Base-by-base conservation (phyloP, 2,329 filamentous ascomycete genomes). In the Fusarium decemcellulare region DNA sequence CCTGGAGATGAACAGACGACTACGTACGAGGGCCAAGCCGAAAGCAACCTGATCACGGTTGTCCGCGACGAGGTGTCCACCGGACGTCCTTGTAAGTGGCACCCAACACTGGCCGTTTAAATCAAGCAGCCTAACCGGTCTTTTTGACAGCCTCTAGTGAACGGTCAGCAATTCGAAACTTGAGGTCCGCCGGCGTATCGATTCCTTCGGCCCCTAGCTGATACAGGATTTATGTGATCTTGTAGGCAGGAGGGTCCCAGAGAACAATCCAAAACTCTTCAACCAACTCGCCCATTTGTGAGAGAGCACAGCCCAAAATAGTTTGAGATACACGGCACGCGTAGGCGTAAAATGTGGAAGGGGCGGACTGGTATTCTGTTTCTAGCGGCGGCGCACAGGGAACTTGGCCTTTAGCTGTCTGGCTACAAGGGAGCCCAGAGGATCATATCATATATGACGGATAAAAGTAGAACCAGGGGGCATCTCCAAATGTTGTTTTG, bases 21-120 rank as follows among this genome's bases (percentile, higher is more conserved):
- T 14, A 63, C 39, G 0, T 56, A 72, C 23, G 54, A 71, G 32
- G 59, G 50, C 6, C 68, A 76, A 42, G 48, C 67, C 39, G 59
- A 71, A 8, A 71, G 65, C 32, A 60, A 40, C 3, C 42, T 46
- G 4, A 64, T 79, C 6, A 63, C 59, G 0, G 69, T 73, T 6
- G 16, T 51, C 9, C 60, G 67, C 7, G 57, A 40, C 12, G 42
- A 51, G 0, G 65, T 71, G 6, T 32, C 68, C 10, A 36, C 36
- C 2, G 16, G 16, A 14, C 46, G 27, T 27, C 39, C 43, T 2
- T 48, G 72, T 72, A 46, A 61, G 72, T 57, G 10, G 10, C 14
- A 3, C 3, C 5, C 4, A 3, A 37, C 2, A 9, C 5, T 8
- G 5, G 4, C 6, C 7, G n/a, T 2, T 11, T 6, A 5, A 9